Conservation (phyloP, 2,329 filamentous ascomycete species). For the Lachnellula subtilissima region DNA sequence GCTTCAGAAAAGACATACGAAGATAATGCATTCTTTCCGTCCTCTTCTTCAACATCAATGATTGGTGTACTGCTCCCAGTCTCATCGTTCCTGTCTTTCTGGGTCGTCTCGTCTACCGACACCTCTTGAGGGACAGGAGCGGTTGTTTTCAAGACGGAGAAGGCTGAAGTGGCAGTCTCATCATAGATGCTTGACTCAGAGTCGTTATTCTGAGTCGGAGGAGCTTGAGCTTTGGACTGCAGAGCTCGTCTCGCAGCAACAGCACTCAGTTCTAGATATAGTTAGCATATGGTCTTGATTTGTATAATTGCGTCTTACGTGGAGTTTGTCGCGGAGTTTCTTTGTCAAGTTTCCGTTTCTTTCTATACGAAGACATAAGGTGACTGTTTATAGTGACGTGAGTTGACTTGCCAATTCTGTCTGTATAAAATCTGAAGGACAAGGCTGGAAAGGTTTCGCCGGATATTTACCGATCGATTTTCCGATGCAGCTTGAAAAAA, state of each 20-base stretch:
- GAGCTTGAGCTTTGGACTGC: not conserved
- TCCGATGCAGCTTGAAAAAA: slow-evolving; percentile 10
- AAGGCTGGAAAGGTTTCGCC: slow-evolving; percentile 1
- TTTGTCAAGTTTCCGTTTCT: slow-evolving; percentile 38
- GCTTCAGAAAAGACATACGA: slow-evolving; percentile 8
- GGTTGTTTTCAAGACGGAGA: not conserved
- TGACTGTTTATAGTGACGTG: not conserved
- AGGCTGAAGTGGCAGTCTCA: not conserved
- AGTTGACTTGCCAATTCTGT: not conserved
- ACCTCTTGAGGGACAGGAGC: not conserved
- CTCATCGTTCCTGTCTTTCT: not conserved
- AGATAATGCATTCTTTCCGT: slow-evolving; percentile 3
- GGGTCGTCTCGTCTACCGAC: not conserved
- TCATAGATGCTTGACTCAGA: not conserved
- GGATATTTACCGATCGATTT: slow-evolving; percentile 5
- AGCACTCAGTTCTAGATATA: slow-evolving; percentile 27
- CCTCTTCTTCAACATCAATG: slow-evolving; percentile 5
- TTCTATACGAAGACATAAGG: slow-evolving; percentile 31
- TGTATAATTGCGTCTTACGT: slow-evolving; percentile 29
- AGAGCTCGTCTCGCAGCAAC: slow-evolving; percentile 27
- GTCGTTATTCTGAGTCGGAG: slow-evolving; percentile 5
- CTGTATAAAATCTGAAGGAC: not conserved
- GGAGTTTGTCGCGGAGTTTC: slow-evolving; percentile 31
- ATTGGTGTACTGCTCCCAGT: not conserved
- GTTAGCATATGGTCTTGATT: slow-evolving; percentile 12